Evolutionary conservation across 2,329 filamentous ascomycete species (phyloP), one percentile per base, ranked within the genome.

Genomic region (Verticillium klebahnii): DNA sequence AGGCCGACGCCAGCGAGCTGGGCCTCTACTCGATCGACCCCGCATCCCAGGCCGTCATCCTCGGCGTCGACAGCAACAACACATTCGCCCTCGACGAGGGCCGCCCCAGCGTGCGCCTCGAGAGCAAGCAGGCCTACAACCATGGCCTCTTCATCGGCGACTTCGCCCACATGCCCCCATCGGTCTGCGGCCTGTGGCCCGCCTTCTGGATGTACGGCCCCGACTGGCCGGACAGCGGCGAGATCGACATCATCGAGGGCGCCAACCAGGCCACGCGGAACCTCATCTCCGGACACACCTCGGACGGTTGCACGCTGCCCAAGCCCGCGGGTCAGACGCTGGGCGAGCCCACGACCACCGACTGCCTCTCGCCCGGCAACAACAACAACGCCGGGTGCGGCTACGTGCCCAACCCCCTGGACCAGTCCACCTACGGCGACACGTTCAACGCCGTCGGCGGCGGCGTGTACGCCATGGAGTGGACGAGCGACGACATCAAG

Each of bases 181-280:
- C 86, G 2, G 78, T 85, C 58, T 93, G 90, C 66, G 90, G 90
- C 25, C 82, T 85, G 25, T 92, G 90, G 89, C 89, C 90, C 60
- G 87, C 89, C 73, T 91, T 83, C 69, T 85, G 82, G 83, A 72
- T 80, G n/a, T 82, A 82, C 59, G 82, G 81, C 19, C 66, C 70
- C 1, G 72, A 83, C 66, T 91, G 88, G 89, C 89, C 88, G 0
- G 70, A 71, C 5, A 78, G 79, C 39, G 89, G 88, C 62, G 89
- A 91, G 70, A 78, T 91, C 61, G 87, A 90, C 69, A 88, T 91
- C 62, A 86, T 91, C 62, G 88, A 91, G 72, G 88, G 88, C 25
- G 86, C 87, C 62, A 89, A 90, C 72, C 78, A 78, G 15, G 82
- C 82, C n/a, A 75, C 80, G 25, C 76, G 75, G 55, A 88, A 91